Evolutionary conservation across 345 rosid species (phyloP).

Genomic region (Citrus mangshanensis): DNA sequence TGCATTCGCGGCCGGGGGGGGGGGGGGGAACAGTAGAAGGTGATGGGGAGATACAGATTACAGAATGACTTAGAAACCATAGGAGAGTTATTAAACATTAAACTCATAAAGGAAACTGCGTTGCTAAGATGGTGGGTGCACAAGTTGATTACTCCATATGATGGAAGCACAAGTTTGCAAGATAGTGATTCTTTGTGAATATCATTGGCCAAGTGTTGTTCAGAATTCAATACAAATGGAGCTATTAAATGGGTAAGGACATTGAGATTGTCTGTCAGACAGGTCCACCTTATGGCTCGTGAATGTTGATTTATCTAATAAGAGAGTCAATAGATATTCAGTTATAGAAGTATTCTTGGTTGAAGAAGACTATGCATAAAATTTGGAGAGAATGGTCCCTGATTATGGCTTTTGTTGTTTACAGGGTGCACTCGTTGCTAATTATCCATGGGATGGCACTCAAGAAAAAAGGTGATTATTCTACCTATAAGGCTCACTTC

Average conservation of each 20-base stretch:
- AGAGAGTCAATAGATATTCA: not conserved
- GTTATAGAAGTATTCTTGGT: slow-evolving; percentile 5
- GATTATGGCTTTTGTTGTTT: slow-evolving; percentile 14
- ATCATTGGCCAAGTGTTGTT: not conserved
- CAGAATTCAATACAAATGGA: not conserved
- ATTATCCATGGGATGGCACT: slow-evolving; percentile 98
- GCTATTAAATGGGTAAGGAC: not conserved
- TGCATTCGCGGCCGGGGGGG: no score
- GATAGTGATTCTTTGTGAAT: not conserved
- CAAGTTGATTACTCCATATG: not conserved
- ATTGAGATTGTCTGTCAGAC: not conserved
- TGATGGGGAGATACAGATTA: not conserved
- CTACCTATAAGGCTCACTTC: not conserved
- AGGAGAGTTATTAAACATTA: not conserved
- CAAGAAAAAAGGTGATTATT: slow-evolving; percentile 58
- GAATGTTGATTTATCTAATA: not conserved
- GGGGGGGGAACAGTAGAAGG: no score
- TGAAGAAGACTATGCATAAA: slow-evolving; percentile 10
- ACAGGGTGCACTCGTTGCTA: slow-evolving; percentile 97
- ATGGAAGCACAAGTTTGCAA: not conserved
- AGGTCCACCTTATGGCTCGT: not conserved
- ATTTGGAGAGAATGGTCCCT: not conserved
- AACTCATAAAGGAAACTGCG: not conserved
- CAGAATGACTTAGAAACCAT: not conserved
- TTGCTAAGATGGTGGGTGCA: not conserved